Evolutionary conservation across 1,139 yeast genomes (phyloP).

Genomic region (Pichia sp.): DNA sequence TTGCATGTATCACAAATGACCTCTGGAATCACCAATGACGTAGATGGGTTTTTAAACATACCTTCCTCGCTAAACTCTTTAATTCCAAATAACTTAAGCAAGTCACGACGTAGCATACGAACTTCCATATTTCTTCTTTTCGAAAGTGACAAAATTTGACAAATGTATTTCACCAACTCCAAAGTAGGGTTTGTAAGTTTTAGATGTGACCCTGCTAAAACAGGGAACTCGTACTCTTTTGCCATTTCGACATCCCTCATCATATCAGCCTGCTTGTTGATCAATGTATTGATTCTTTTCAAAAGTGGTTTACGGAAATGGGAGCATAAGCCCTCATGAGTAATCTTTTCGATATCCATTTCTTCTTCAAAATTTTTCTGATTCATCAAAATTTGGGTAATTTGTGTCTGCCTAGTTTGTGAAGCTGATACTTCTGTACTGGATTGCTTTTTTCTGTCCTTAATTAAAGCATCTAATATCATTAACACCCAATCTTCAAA

Average conservation of each 20-base stretch:
- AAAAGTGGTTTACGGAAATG: conserved; percentile 60
- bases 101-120: conserved; percentile 68
- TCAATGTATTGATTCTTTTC: conserved; percentile 62
- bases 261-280: conserved; percentile 67
- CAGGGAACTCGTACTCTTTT: conserved; percentile 67
- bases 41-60: conserved; percentile 70
- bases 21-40: conserved; percentile 61
- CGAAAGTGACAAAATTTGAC: conserved; percentile 71
- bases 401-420: conserved; percentile 66
- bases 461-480: conserved; percentile 67
- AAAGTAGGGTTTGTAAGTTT: conserved; percentile 66
- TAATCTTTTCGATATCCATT: conserved; percentile 31
- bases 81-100: conserved; percentile 68
- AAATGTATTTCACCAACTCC: conserved; percentile 71
- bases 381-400: conserved; percentile 51
- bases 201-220: conserved; percentile 65
- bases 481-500: conserved; percentile 84
- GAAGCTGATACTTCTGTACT: conserved; percentile 28
- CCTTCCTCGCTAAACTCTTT: conserved; percentile 82
- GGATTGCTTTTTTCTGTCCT: conserved; percentile 47
- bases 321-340: conserved; percentile 41
- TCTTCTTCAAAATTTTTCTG: conserved; percentile 37
- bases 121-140: conserved; percentile 65
- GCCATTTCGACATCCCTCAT: conserved; percentile 63
- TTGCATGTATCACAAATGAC: conserved; percentile 80